Base-by-base conservation (phyloP, 2,329 filamentous ascomycete species). In the Colletotrichum tabaci region DNA sequence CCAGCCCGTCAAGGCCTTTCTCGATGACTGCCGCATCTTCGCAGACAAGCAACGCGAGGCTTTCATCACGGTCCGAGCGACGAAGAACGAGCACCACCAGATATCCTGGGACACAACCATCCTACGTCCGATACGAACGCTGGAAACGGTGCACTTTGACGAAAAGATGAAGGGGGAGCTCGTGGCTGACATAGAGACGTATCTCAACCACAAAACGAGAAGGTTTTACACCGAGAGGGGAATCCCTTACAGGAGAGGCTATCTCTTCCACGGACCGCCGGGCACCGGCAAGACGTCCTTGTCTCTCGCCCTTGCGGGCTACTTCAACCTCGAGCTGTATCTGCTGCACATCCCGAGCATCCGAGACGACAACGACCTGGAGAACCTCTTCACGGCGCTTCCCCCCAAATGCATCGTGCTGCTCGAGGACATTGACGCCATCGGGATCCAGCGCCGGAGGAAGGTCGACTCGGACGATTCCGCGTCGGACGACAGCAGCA, bases 251-350 rank as follows among this genome's bases (percentile, higher is more conserved):
- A 87, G 92, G 13, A 84, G 92, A 62, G 93, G 92, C 12, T 94
- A 94, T 76, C 85, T 94, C 6, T 85, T 94, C 0, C 89, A 94
- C 75, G 92, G 92, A 0, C 92, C 92, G 2, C 92, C 92, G 0
- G 92, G 92, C 0, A 94, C 91, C 0, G 92, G 93, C 49, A 94
- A 95, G 80, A 93, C 90, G 66, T 93, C 91, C 0, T 93, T 94
- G 74, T 93, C 94, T 46, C 90, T 94, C 76, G 92, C 92, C 1
- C 82, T 94, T 9, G 93, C 93, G 1, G 91, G 92, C 4, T 84
- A 89, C 61, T 84, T 94, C 63, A 90, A 93, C 74, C 93, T 93
- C 75, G 92, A 93, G 77, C 92, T 94, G 75, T 92, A 92, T 55
- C 90, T 94, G 75, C 79, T 94, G 21, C 93, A 94, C 75, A 85